Base-by-base conservation (phyloP, 192 early-diverging fungal genomes). In the Coemansia sp. region DNA sequence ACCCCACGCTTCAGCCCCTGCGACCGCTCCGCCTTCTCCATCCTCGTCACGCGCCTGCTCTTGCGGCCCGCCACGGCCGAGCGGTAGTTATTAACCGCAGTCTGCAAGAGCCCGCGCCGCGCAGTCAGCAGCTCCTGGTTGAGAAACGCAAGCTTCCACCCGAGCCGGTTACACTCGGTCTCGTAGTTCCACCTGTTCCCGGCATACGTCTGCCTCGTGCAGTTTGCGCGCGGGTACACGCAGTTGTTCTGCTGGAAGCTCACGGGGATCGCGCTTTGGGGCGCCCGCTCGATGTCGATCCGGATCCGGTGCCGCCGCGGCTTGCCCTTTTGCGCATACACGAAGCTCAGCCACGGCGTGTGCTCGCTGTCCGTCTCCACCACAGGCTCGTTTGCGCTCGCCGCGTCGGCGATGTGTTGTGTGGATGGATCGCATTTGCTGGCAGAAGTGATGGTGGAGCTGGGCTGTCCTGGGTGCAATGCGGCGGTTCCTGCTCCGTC, bases 111-210 rank as follows among this genome's bases (percentile, higher is more conserved):
- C 11, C 94, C 94, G 18, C 89, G 81, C 24, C 88, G 85, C 0
- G 83, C 90, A 6, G 73, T 58, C 40, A 93, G 77, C 45, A 83
- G 62, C 32, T 77, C 69, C 22, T 76, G 80, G 58, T 95, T 95
- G 21, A 94, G 72, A 65, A 84, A 88, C 2, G 87, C 86, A 50
- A 95, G 80, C 52, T 87, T 85, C 94, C 94, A 94, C 4, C 91
- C 92, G 12, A 93, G 76, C n/a, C 58, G 65, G 46, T 95, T 95
- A 62, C 92, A 93, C 46, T 89, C 86, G 2, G 84, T 91, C 65
- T 95, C 94, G 65, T 93, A 95, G 10, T 70, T 69, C 83, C 90
- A 92, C 16, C 94, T 84, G 62, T 91, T 88, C 14, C 94, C 94
- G n/a, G 84, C 74, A 62, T 95, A 92, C 9, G 71, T 48, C 1